phyloP scores from a whole-genome alignment of 306 rosid species.

The Cucumis hystrix region DNA sequence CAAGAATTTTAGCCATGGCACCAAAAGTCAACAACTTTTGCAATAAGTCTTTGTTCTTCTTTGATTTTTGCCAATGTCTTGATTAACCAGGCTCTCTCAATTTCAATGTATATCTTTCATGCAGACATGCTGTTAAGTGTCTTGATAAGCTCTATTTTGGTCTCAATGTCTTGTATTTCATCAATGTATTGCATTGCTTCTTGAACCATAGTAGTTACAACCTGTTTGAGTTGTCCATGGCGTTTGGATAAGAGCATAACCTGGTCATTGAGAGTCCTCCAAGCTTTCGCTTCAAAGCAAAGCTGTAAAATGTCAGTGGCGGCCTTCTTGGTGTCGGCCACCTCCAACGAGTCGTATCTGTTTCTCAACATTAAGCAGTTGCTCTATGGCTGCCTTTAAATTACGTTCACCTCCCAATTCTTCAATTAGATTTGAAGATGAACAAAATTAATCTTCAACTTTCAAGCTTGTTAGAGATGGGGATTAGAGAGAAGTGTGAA shows the following conservation, averaged over 20 bases:
- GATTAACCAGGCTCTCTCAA: slow-evolving; percentile 70
- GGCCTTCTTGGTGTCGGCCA: slow-evolving; percentile 64
- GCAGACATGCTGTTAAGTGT: slow-evolving; percentile 73
- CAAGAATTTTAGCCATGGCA: slow-evolving; percentile 1
- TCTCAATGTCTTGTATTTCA: slow-evolving; percentile 63
- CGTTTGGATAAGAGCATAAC: slow-evolving; percentile 78
- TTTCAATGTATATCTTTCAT: slow-evolving; percentile 87
- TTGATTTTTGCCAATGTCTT: slow-evolving; percentile 86
- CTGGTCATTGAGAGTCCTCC: slow-evolving; percentile 90
- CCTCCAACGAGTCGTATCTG: slow-evolving; percentile 75
- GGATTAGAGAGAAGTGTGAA: background rate
- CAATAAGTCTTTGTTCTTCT: slow-evolving; percentile 80
- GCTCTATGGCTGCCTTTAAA: slow-evolving; percentile 53
- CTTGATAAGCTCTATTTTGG: slow-evolving; percentile 70
- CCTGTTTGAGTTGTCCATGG: slow-evolving; percentile 96
- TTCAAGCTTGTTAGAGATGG: background rate
- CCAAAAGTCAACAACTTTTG: slow-evolving; percentile 81
- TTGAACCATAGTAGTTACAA: slow-evolving; percentile 65
- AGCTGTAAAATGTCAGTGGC: slow-evolving; percentile 67
- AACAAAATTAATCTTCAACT: background rate
- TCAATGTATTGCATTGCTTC: slow-evolving; percentile 93
- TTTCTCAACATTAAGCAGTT: slow-evolving; percentile 71
- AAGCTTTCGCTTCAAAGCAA: slow-evolving; percentile 71
- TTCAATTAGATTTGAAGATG: slow-evolving; percentile 1
- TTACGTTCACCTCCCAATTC: slow-evolving; percentile 28